A percentile compares a stretch with the other conserved stretches of the same genome.
These are phyloP conservation scores for Nissolia schottii DNA, from an alignment of 306 rosid species.

Conservation along the genomic window DNA sequence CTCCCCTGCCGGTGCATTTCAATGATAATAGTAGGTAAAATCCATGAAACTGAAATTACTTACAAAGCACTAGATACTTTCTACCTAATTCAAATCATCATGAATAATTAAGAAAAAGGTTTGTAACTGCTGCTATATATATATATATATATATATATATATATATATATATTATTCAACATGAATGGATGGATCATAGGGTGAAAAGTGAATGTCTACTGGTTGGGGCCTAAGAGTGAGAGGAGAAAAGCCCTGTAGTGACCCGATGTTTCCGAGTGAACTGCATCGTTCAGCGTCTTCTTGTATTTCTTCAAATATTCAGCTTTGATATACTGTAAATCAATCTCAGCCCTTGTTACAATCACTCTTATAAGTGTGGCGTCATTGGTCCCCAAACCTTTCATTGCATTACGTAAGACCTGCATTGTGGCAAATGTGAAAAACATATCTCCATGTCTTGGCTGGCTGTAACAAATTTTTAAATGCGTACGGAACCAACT, in stretches of 20 bases:
- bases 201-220: conserved; percentile 29
- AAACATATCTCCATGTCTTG: conserved; percentile 5
- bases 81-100: no score
- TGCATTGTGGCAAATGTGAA: conserved; percentile 22
- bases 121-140: no score
- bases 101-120: no score
- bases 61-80: no score
- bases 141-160: no score
- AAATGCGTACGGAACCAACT: conserved; percentile 6
- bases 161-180: no score
- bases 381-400: conserved; percentile 79
- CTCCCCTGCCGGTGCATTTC: no score
- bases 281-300: conserved; percentile 63
- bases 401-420: conserved; percentile 68
- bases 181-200: neutral
- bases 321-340: conserved; percentile 66
- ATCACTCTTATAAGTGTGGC: conserved; percentile 48
- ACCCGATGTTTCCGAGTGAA: conserved; percentile 78
- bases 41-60: no score
- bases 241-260: conserved; percentile 68
- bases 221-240: conserved; percentile 55
- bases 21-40: no score
- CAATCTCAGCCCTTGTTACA: conserved; percentile 67
- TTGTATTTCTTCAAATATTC: conserved; percentile 58
- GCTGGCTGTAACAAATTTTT: neutral